A percentile compares a stretch with the other conserved stretches of the same genome.
Evolutionary conservation across 495 filamentous ascomycete species (phyloP).

Genomic region (Apodospora peruviana): DNA sequence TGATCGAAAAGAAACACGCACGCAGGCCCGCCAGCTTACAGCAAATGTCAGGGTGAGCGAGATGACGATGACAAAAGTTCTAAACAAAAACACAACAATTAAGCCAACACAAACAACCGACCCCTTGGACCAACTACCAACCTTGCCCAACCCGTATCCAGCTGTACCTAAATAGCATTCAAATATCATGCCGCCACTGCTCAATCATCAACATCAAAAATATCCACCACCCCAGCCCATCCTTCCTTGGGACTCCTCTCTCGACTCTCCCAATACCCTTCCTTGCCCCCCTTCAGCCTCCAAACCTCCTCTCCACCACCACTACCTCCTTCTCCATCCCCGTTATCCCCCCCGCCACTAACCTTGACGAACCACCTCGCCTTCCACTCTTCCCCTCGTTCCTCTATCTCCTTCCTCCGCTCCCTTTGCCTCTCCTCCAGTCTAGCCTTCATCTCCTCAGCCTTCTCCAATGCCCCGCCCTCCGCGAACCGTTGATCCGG

Average conservation of each 20-base stretch:
- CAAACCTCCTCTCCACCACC: conserved; percentile 66
- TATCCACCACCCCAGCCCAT: conserved; percentile 66
- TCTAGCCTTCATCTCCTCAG: conserved; percentile 74
- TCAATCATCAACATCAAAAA: no score
- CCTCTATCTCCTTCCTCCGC: conserved; percentile 70
- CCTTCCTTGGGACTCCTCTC: conserved; percentile 34
- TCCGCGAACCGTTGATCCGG: conserved; percentile 93
- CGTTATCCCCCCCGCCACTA: neutral
- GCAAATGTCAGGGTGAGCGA: no score
- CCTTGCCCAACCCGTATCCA: no score
- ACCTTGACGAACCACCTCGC: conserved; percentile 80
- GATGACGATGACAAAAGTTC: no score
- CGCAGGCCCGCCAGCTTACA: no score
- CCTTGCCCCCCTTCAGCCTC: conserved; percentile 72
- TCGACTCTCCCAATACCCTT: conserved; percentile 90
- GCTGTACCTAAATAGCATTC: no score
- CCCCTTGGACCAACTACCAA: no score
- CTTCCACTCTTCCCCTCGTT: conserved; percentile 58
- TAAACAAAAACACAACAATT: no score
- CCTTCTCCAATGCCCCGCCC: conserved; percentile 72
- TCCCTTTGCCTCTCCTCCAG: conserved; percentile 82
- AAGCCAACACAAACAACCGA: no score
- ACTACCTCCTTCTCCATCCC: no score
- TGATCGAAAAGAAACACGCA: no score
- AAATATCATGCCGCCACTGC: no score